phyloP scores from a whole-genome alignment of 1,139 yeast genomes.

The Tardiomyces depauwii region DNA sequence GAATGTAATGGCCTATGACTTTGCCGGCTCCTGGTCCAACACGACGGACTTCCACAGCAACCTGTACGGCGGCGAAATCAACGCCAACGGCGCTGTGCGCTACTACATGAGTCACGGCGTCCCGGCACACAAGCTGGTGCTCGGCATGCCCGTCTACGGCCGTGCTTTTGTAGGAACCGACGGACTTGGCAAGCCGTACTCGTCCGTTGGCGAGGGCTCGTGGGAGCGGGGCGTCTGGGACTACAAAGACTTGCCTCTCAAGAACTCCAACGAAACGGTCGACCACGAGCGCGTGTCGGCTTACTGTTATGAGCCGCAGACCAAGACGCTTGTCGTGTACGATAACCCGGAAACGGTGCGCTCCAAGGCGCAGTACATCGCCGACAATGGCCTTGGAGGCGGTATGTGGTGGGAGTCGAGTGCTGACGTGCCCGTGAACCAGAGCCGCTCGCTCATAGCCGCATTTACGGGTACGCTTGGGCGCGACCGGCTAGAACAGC shows the following conservation, averaged over 20 bases:
- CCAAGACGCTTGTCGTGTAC: constrained; percentile 42
- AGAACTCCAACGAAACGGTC: constrained; percentile 33
- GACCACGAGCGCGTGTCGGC: constrained; percentile 51
- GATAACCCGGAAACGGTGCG: constrained; percentile 49
- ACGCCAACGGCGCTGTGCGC: constrained; percentile 39
- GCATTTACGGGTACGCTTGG: constrained; percentile 16
- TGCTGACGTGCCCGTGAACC: constrained; percentile 40
- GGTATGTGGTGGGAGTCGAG: constrained; percentile 95
- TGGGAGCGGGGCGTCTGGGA: constrained; percentile 44
- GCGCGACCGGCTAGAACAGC: constrained; percentile 6
- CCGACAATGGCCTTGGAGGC: constrained; percentile 48
- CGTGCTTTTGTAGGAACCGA: constrained; percentile 46
- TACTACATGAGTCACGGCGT: constrained; percentile 36
- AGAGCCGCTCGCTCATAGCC: constrained; percentile 17
- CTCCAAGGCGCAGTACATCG: constrained; percentile 51
- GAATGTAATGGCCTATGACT: constrained; percentile 91
- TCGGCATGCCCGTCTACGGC: constrained; percentile 90
- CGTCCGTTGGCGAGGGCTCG: constrained; percentile 41
- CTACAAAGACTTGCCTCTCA: constrained; percentile 41
- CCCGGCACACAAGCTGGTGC: constrained; percentile 39
- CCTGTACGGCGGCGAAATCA: constrained; percentile 41
- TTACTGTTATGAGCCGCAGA: constrained; percentile 35
- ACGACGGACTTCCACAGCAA: constrained; percentile 61
- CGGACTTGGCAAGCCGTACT: constrained; percentile 35
- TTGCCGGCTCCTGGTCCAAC: constrained; percentile 66